Evolutionary conservation across 768 basidiomycete genomes (phyloP), one percentile per base, ranked within the genome.

Genomic region (Termitomyces sp.): DNA sequence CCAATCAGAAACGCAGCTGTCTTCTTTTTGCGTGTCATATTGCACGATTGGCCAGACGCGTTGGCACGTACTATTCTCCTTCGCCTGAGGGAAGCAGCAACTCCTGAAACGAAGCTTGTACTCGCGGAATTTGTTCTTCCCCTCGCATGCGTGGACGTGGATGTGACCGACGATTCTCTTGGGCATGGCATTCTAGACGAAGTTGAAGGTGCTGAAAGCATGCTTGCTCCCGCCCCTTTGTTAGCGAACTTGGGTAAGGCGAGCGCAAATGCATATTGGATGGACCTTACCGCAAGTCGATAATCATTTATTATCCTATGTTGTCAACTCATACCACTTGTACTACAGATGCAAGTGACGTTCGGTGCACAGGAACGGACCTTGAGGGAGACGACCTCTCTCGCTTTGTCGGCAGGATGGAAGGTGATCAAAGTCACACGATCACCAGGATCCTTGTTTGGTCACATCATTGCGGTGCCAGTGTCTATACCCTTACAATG

Each of bases 11-110:
- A 80, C 53, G 76, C 86, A 58, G 80, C 86, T 0, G 82, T 90
- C 6, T 92, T 85, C 66, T 74, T 91, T 34, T 73, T 90, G 31
- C 82, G 89, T 24, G 83, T 85, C 20, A 80, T 90, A 39, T 74
- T 88, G 34, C 90, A 92, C 63, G 90, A 92, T 64, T 91, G 90
- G 89, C 84, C 88, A 1, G 86, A 91, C 60, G 73, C 72, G 1
- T 78, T 73, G 61, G 82, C 81, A 22, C 73, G 76, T 33, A 66
- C 68, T 51, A 80, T 83, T 42, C 72, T 82, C 5, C 63, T 78
- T 18, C 69, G 71, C 0, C 69, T 81, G 34, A 71, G 80, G 26
- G 75, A 77, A 53, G 79, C 80, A 8, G 78, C 81, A 4, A 70
- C 73, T 5, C 77, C 78, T 0, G 69, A 75, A 3, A 90, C 89